Evolutionary conservation across 768 basidiomycete species (phyloP), one percentile per base, ranked within the genome.

Genomic region (Termitomyces sp.): DNA sequence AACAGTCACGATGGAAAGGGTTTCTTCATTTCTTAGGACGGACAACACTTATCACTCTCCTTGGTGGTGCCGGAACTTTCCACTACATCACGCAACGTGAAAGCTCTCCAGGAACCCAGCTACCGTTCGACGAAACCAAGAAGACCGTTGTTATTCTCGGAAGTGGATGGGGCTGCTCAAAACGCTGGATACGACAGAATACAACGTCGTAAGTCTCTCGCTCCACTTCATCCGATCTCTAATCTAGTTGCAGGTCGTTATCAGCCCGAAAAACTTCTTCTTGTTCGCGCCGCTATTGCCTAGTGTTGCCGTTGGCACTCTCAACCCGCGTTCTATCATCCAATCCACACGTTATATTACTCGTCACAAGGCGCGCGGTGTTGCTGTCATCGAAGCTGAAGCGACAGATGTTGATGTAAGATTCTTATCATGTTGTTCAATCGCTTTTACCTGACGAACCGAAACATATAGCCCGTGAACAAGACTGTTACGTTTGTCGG

Each of bases 221-320:
- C 24, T 12, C 8, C 48, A 18, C 18, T 26, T 5, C 54, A 20
- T 40, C 22, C 32, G 50, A 40, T 35, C n/a, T 57, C 24, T 59
- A 46, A 40, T 18, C 36, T 36, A 47, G 35, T 56, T 33, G 3
- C 63, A 93, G 92, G 82, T 95, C 56, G 90, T 98, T 54, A 83
- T 98, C 72, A 95, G 93, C 57, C 97, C 97, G 4, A 88, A 91
- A 70, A 99, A 98, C 73, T 99, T 89, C 77, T 99, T 98, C 84
- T 83, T 98, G 46, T 98, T 98, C 77, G 94, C 95, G 0, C 97
- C 96, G n/a, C 80, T 99, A 30, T 77, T 98, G 10, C 97, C 96
- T 2, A 95, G 93, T 58, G 96, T 97, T 43, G 94, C 96, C 0
- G 94, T 94, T 51, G 97, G 96, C 47, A 98, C 96, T 0, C 79